phyloP scores from a whole-genome alignment of 352 stramenopile genomes.

The Phytophthora hibernalis region DNA sequence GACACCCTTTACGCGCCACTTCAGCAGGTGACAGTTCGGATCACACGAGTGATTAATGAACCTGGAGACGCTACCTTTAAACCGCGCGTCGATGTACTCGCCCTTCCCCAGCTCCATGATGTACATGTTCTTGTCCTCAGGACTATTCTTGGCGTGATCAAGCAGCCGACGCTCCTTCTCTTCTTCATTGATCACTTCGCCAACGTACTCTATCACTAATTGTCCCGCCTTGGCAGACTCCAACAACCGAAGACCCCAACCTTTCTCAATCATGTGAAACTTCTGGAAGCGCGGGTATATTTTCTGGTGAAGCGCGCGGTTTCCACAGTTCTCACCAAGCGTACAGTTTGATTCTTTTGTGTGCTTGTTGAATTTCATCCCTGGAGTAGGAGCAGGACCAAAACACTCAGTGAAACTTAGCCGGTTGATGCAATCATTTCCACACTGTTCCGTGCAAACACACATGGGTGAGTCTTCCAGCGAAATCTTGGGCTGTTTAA shows the following conservation, averaged over 20 bases:
- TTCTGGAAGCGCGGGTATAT: slow-evolving; percentile 75
- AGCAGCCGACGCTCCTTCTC: slow-evolving; percentile 90
- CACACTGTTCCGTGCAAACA: slow-evolving; percentile 80
- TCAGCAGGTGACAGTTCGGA: slow-evolving; percentile 95
- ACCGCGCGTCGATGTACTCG: slow-evolving; percentile 95
- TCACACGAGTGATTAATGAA: slow-evolving; percentile 99
- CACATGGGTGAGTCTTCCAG: slow-evolving; percentile 84
- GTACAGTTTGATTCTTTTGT: slow-evolving; percentile 91
- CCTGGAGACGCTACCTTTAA: slow-evolving; percentile 93
- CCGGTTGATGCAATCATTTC: slow-evolving; percentile 95
- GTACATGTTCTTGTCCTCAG: slow-evolving; percentile 97
- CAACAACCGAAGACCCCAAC: slow-evolving; percentile 89
- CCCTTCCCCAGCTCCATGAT: slow-evolving; percentile 94
- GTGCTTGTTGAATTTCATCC: slow-evolving; percentile 75
- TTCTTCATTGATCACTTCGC: slow-evolving; percentile 94
- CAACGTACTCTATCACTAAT: slow-evolving; percentile 95
- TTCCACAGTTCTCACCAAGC: slow-evolving; percentile 91
- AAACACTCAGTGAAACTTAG: slow-evolving; percentile 94
- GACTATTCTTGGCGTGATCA: slow-evolving; percentile 85
- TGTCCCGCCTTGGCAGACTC: slow-evolving; percentile 85
- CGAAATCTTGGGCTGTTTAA: slow-evolving; percentile 80
- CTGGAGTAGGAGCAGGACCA: slow-evolving; percentile 64
- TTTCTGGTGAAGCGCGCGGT: slow-evolving; percentile 89
- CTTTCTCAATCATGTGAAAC: slow-evolving; percentile 89
- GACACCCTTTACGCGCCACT: slow-evolving; percentile 94